Evolutionary conservation across 2,329 filamentous ascomycete genomes (phyloP).

Genomic region (Sarocladiaceae sp.): DNA sequence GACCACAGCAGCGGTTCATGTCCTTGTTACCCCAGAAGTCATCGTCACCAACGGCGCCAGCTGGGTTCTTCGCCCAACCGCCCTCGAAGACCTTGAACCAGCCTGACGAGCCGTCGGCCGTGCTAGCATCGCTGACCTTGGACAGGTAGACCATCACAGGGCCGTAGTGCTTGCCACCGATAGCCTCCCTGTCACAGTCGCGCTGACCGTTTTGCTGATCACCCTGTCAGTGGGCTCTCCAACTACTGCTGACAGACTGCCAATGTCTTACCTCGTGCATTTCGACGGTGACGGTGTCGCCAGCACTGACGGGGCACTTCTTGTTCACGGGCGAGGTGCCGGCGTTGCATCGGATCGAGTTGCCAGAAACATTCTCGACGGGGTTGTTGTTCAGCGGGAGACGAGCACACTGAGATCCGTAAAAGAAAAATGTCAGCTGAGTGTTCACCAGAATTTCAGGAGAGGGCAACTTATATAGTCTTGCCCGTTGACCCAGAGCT

Average conservation of each 20-base stretch:
- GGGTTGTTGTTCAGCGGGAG: slow-evolving; percentile 44
- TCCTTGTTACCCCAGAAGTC: slow-evolving; percentile 41
- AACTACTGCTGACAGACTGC: background rate
- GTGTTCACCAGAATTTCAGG: background rate
- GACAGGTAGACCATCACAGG: slow-evolving; percentile 47
- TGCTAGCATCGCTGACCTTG: slow-evolving; percentile 40
- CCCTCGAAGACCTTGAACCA: slow-evolving; percentile 51
- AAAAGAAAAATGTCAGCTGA: slow-evolving; percentile 19
- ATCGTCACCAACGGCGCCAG: slow-evolving; percentile 30
- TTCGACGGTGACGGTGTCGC: slow-evolving; percentile 45
- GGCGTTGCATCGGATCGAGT: slow-evolving; percentile 39
- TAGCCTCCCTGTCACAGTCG: slow-evolving; percentile 39
- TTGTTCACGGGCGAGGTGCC: slow-evolving; percentile 27
- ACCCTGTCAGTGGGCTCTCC: background rate
- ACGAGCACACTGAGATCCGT: slow-evolving; percentile 39
- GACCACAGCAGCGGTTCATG: slow-evolving; percentile 32
- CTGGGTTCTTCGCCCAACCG: slow-evolving; percentile 29
- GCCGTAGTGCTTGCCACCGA: slow-evolving; percentile 48
- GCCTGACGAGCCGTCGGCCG: slow-evolving; percentile 32
- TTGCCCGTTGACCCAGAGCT: slow-evolving; percentile 37
- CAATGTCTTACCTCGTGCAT: slow-evolving; percentile 41
- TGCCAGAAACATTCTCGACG: slow-evolving; percentile 36
- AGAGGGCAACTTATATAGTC: slow-evolving; percentile 30
- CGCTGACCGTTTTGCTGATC: slow-evolving; percentile 39
- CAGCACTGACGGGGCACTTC: slow-evolving; percentile 41